Evolutionary conservation across 78 protist species (phyloP).

Genomic region (Speleostelium caveatum): DNA sequence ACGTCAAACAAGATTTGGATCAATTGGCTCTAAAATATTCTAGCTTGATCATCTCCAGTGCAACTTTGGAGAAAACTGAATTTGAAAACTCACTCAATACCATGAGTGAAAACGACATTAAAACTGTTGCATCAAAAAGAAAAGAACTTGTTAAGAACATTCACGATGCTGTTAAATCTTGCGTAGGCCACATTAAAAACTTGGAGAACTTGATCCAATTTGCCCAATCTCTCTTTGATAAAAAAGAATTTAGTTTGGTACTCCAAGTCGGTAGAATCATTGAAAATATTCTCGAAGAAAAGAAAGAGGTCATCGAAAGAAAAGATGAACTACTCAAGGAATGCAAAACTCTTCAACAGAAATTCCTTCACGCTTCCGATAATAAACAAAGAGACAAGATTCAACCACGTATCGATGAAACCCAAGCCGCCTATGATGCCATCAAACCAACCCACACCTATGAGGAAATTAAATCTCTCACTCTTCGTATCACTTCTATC

Average conservation of each 20-base stretch:
- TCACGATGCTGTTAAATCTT: not conserved
- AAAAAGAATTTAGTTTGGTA: conserved; percentile 46
- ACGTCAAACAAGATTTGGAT: not conserved
- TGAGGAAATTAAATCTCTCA: conserved; percentile 25
- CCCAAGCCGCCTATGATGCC: not conserved
- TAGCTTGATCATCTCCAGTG: not conserved
- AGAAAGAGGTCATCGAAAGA: conserved; percentile 12
- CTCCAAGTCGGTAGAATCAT: conserved; percentile 50
- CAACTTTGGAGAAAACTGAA: conserved; percentile 11
- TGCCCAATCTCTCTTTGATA: conserved; percentile 13
- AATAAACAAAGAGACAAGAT: conserved; percentile 4
- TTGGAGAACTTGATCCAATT: conserved; percentile 19
- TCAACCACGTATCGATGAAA: conserved; percentile 23
- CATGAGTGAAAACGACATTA: not conserved
- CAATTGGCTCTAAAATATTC: not conserved
- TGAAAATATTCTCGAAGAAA: conserved; percentile 20
- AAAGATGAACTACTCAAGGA: conserved; percentile 42
- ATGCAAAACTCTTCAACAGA: conserved; percentile 8
- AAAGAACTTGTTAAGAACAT: conserved; percentile 3
- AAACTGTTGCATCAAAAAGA: conserved; percentile 8
- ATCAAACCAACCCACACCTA: conserved; percentile 42
- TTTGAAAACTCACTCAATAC: conserved; percentile 17
- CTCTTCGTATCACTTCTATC: conserved; percentile 31
- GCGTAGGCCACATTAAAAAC: conserved; percentile 11
- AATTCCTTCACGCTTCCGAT: not conserved